Evolutionary conservation across 306 rosid genomes (phyloP), one percentile per base, ranked within the genome.

Genomic region (Lagenaria siceraria): DNA sequence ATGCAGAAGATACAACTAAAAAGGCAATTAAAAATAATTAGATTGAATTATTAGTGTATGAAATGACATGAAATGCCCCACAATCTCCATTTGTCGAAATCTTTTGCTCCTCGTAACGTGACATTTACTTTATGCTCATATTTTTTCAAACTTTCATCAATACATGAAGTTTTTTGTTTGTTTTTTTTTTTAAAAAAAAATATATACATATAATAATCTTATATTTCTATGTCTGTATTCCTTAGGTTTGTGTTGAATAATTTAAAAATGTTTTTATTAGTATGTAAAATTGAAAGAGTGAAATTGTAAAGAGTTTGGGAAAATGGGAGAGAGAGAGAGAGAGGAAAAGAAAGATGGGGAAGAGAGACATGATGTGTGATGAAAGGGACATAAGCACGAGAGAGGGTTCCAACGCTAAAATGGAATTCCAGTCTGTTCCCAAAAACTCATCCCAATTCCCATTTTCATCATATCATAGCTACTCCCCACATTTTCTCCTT

Each of bases 391-490:
- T 49, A 4, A 25, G 17, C 59, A 49, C 4, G 76, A 48, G 76
- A 48, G 76, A 27, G 59, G 25, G 51, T 40, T 69, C 76, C 59
- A 71, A 46, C 17, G 4, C 11, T 9, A 27, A 27, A 25, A 9
- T 72, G 76, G 60, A 72, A n/a, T 49, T n/a, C 40, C 76, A 72
- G 2, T 72, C 76, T 72, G 76, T 48, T 72, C 25, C 76, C 60
- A 27, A 4, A 72, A 27, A n/a, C n/a, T n/a, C 14, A 25, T 4
- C 3, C 48, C 4, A 4, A 27, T 25, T 15, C 35, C 42, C 14
- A 25, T 14, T 14, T 13, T 13, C 55, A 69, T 69, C 12, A 42
- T n/a, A n/a, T 69, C 0, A 69, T 69, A 0, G 3, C 19, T 22
- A 10, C 36, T 25, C 19, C 65, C 66, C 66, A 58, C 64, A 24